Evolutionary conservation across 176 grass and related monocot species (phyloP).

Genomic region (Leersia perrieri): DNA sequence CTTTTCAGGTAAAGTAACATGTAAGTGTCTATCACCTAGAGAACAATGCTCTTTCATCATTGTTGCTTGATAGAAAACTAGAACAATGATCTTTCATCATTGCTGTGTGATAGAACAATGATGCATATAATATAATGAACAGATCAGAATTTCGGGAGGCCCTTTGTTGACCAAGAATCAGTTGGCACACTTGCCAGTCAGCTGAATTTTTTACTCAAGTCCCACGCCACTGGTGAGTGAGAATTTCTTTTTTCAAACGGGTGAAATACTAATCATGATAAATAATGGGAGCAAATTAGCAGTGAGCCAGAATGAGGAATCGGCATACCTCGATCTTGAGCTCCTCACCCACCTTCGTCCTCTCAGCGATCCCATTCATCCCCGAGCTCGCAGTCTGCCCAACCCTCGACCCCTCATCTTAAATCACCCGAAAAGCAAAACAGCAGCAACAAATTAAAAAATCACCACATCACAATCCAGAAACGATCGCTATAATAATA

Average conservation of each 20-base stretch:
- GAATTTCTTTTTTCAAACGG: background rate
- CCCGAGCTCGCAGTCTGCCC: slow-evolving; percentile 9
- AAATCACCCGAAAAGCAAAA: background rate
- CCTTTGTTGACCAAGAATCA: background rate
- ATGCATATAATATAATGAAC: background rate
- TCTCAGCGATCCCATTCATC: background rate
- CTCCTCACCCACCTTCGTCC: slow-evolving; percentile 6
- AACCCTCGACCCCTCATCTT: slow-evolving; percentile 30
- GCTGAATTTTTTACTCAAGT: slow-evolving; percentile 9
- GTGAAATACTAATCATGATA: background rate
- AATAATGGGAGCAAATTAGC: background rate
- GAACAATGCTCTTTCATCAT: background rate
- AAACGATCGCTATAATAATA: background rate
- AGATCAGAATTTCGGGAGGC: background rate
- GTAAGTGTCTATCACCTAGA: background rate
- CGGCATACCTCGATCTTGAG: slow-evolving; percentile 23
- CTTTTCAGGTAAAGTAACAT: background rate
- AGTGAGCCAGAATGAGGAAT: background rate
- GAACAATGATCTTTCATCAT: background rate
- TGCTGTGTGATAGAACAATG: background rate
- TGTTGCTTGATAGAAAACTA: background rate
- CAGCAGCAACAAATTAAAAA: background rate
- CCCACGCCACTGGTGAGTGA: background rate
- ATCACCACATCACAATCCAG: background rate
- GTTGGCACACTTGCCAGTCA: slow-evolving; percentile 8